A percentile compares a stretch with the other conserved stretches of the same genome.
Conservation (phyloP, 352 stramenopile species). For the Phytophthora sojae region DNA sequence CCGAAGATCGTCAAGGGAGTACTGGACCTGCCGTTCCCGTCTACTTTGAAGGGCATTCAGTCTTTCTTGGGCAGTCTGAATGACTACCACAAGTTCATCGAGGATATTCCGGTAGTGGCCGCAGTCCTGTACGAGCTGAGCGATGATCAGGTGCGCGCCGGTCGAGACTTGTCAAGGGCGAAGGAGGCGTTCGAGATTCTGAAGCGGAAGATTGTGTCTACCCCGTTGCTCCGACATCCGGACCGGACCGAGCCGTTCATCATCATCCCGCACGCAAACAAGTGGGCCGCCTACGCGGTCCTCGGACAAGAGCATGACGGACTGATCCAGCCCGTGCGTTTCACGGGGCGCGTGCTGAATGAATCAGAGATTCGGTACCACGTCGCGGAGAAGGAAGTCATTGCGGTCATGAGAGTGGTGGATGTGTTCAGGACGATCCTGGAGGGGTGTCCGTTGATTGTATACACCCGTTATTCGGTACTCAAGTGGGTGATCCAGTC, state of each 20-base stretch:
- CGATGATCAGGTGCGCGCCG: background rate
- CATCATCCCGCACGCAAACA: background rate
- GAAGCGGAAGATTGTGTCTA: background rate
- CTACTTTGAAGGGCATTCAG: background rate
- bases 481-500: too few species aligned
- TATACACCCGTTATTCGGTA: too few species aligned
- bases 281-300: background rate
- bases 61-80: background rate
- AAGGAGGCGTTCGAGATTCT: background rate
- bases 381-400: constrained; percentile 7
- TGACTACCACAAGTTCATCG: constrained; percentile 4
- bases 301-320: background rate
- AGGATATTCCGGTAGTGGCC: background rate
- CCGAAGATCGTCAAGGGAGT: background rate
- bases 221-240: background rate
- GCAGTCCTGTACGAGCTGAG: background rate
- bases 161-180: background rate
- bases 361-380: background rate
- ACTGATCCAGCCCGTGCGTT: background rate
- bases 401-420: too few species aligned
- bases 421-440: too few species aligned
- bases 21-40: background rate
- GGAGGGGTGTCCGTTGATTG: too few species aligned
- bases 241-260: background rate
- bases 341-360: background rate